phyloP scores from a whole-genome alignment of 257 asterid species.

The Prunella vulgaris region DNA sequence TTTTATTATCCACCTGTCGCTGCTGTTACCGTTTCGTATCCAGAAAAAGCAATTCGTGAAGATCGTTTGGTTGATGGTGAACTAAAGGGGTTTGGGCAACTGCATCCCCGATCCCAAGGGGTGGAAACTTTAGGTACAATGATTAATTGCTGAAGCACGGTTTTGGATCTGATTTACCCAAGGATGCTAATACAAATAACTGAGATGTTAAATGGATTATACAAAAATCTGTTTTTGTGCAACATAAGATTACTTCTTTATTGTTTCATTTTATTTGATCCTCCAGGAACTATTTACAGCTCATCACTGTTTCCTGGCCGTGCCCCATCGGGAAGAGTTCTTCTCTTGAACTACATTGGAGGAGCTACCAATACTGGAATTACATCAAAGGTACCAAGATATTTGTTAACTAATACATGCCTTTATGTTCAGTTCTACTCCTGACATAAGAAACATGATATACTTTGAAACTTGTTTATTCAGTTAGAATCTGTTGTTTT shows the following conservation, averaged over 20 bases:
- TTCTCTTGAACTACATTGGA: conserved; percentile 93
- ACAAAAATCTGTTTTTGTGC: not conserved
- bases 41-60: conserved; percentile 71
- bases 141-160: not conserved
- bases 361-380: conserved; percentile 86
- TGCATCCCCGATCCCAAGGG: conserved; percentile 98
- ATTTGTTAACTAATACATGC: conserved; percentile 6
- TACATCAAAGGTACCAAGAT: conserved; percentile 59
- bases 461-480: not conserved
- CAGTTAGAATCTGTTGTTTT: not conserved
- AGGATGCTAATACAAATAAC: conserved; percentile 15
- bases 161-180: conserved; percentile 1
- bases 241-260: conserved; percentile 6
- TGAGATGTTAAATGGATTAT: not conserved
- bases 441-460: conserved; percentile 4
- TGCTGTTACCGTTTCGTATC: conserved; percentile 87
- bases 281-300: conserved; percentile 91
- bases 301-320: conserved; percentile 97
- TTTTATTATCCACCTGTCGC: conserved; percentile 96
- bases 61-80: conserved; percentile 77
- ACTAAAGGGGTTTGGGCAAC: conserved; percentile 95
- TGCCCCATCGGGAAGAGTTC: conserved; percentile 85
- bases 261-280: conserved; percentile 25
- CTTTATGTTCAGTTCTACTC: conserved; percentile 9
- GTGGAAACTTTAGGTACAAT: conserved; percentile 86